Evolutionary conservation across 768 basidiomycete genomes (phyloP).

Genomic region (Lepiota brunneoincarnata): DNA sequence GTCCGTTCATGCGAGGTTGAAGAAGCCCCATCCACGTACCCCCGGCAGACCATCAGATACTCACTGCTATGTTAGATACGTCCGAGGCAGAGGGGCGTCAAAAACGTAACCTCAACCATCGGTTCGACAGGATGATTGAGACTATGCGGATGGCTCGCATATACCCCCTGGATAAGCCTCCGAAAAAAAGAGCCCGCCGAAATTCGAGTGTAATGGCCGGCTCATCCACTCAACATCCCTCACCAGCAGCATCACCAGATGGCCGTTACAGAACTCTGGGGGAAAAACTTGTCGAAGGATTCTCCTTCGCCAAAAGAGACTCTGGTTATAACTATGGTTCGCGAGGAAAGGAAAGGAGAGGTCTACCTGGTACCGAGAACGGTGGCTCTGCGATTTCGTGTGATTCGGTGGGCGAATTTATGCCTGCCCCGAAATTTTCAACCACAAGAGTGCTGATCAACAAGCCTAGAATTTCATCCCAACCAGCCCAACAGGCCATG

Average conservation of each 20-base stretch:
- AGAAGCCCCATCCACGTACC: neutral
- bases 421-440: no score
- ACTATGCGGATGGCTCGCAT: constrained; percentile 41
- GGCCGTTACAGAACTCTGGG: no score
- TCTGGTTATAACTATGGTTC: no score
- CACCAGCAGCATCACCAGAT: no score
- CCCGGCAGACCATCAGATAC: neutral
- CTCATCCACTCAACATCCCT: no score
- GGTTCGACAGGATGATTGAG: constrained; percentile 68
- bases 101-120: constrained; percentile 47
- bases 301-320: no score
- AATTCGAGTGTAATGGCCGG: no score
- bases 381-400: no score
- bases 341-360: no score
- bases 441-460: neutral
- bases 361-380: no score
- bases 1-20: constrained; percentile 2
- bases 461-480: constrained; percentile 10
- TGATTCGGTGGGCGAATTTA: no score
- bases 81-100: constrained; percentile 44
- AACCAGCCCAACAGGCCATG: constrained; percentile 20
- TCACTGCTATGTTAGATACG: constrained; percentile 9
- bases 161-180: constrained; percentile 13
- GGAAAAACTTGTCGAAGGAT: no score
- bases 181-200: constrained; percentile 6